Base-by-base conservation (phyloP, 2,329 filamentous ascomycete genomes). In the Aureobasidium musti region DNA sequence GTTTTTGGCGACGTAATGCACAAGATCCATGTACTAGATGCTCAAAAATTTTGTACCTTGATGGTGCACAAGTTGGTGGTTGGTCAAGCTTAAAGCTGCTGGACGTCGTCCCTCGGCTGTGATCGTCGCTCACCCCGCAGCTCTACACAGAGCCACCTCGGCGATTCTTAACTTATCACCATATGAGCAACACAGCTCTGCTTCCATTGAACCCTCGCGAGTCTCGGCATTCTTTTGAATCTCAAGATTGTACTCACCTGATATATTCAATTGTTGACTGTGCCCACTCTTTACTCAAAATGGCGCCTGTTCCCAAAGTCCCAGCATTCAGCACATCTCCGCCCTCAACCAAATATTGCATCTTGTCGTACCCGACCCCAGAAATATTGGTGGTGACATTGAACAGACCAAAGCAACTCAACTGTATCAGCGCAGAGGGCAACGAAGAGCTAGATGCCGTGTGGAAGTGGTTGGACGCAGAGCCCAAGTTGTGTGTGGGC, bases 381-480 rank as follows among this genome's bases (percentile, higher is more conserved):
- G 70, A 72, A 28, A 72, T 77, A 14, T 60, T 77, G 21, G 70
- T 77, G 26, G 74, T 76, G 5, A 72, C 70, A 11, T 56, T 77
- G n/a, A 76, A 77, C 63, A 68, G 75, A 54, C 73, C 75, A 1
- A 74, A 75, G 68, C 72, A 74, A 28, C 67, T 77, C 35, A 77
- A 77, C 47, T 77, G 74, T 65, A 74, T 77, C 65, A 75, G 74
- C 64, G 69, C 70, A 50, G 72, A 73, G 19, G 74, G 74, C 4
- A 72, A 75, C 43, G 53, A 65, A 57, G 75, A 77, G 67, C 68
- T 76, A 2, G 73, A 76, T 33, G 63, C 66, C 10, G 71, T 76
- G 37, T 76, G 74, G 72, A 52, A 68, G 26, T 76, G 74, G 75
- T 65, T 76, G 14, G 76, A 77, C 66, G 67, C 60, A 17, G 74